Evolutionary conservation across 331 rosid genomes (phyloP), one percentile per base, ranked within the genome.

Genomic region (Cydonia oblonga): DNA sequence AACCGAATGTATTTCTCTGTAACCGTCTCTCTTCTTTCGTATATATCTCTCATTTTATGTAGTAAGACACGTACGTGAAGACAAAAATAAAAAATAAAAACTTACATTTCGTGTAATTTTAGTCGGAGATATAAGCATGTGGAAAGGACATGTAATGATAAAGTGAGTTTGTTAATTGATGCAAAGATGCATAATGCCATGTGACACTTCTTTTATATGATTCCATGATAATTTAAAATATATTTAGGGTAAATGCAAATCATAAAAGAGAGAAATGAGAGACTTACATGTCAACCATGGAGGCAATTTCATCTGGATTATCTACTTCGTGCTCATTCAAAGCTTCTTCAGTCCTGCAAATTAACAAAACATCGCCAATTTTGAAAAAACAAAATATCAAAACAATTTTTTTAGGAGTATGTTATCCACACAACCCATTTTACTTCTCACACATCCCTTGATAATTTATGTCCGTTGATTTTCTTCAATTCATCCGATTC

Each of bases 301-400:
- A 74, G 72, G 96, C 96, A 46, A 95, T 79, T 76, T 91, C 96
- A 68, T 88, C 98, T 69, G 97, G 98, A 81, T 91, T 83, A 26
- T 87, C 86, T 38, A 85, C 96, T 23, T 96, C 96, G 52, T 91
- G 96, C 76, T 86, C 88, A 67, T 86, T 85, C 71, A 58, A 33
- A 72, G 52, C 32, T 70, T 76, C 83, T 44, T 64, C 67, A 46
- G 78, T 80, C 81, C 98, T 95, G 87, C 44, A 78, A 40, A n/a
- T n/a, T n/a, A n/a, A n/a, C n/a, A n/a, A n/a, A n/a, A n/a, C n/a
- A n/a, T n/a, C n/a, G n/a, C n/a, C n/a, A n/a, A n/a, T n/a, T n/a
- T n/a, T n/a, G n/a, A n/a, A n/a, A n/a, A n/a, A n/a, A n/a, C n/a
- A n/a, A n/a, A n/a, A n/a, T n/a, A n/a, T n/a, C n/a, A n/a, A n/a